Base-by-base conservation (phyloP, 345 rosid genomes). In the Populus euphratica region DNA sequence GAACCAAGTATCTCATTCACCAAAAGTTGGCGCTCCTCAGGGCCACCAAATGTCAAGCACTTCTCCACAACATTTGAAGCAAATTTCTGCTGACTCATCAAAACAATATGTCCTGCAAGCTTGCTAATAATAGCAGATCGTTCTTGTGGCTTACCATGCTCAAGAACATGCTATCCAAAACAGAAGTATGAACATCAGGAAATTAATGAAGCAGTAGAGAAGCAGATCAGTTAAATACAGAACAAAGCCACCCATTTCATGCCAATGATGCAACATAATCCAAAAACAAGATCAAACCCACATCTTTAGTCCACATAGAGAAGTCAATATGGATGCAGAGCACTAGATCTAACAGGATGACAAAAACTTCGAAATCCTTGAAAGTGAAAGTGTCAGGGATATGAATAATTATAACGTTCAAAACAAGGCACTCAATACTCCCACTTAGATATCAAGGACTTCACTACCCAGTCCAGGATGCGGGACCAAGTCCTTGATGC, bases 51-150 rank as follows among this genome's bases (percentile, higher is more conserved):
- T 44, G 93, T 88, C 79, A 96, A 82, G 85, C 98, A 96, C 79
- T 91, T 93, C 86, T 93, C 99, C 59, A 96, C 94, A 69, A 96
- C 99, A 68, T 96, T 96, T 21, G 99, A 96, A 81, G 99, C 99
- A 77, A 91, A 96, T 86, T 96, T 96, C 82, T 96, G 98, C 81
- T 93, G 98, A 84, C 98, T 96, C 99, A 96, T 92, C 82, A 85
- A 90, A 73, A 96, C 96, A 63, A 96, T 90, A 87, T 93, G 96
- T 77, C 99, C 98, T 35, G 94, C 90, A 79, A 96, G 93, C 90
- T 93, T 82, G 77, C 82, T 84, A 65, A 96, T 90, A 7, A 96
- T 87, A 77, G 91, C 88, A 73, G 97, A 83, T 76, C 93, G 85
- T 79, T 93, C 94, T 39, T 91, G 87, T 16, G 92, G 91, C 77